These are phyloP conservation scores for Sphagnum contortum DNA, from an alignment of 225 moss, liverwort and hornwort species.

Conservation along the genomic window DNA sequence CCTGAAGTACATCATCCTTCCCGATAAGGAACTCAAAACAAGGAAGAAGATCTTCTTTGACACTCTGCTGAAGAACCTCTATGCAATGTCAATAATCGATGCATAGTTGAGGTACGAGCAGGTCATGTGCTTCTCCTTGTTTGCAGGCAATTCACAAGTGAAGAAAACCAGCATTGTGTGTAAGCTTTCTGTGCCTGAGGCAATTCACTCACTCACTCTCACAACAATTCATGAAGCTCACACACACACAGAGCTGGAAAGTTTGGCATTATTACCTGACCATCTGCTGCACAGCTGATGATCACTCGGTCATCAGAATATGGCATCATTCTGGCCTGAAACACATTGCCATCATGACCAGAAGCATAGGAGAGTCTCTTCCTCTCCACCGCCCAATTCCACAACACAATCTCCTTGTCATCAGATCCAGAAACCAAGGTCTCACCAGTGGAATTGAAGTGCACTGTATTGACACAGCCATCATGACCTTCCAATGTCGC, in stretches of 20 bases:
- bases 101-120: too few species aligned
- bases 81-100: too few species aligned
- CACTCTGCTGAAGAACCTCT: too few species aligned
- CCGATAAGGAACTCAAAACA: too few species aligned
- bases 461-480: constrained; percentile 75
- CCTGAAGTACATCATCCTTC: constrained; percentile 17
- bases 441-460: constrained; percentile 76
- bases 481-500: constrained; percentile 59
- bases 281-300: constrained; percentile 68
- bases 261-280: constrained; percentile 18
- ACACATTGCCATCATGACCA: constrained; percentile 47
- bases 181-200: too few species aligned
- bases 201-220: not conserved
- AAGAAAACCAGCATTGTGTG: too few species aligned
- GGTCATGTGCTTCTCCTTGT: too few species aligned
- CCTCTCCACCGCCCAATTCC: constrained; percentile 80
- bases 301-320: constrained; percentile 83
- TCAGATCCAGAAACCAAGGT: constrained; percentile 85
- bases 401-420: constrained; percentile 70
- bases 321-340: constrained; percentile 57
- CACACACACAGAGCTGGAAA: too few species aligned
- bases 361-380: constrained; percentile 53
- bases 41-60: too few species aligned
- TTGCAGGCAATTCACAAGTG: too few species aligned
- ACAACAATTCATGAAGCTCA: not conserved